Conservation (phyloP, 208 protist genomes). For the Leishmania braziliensis region DNA sequence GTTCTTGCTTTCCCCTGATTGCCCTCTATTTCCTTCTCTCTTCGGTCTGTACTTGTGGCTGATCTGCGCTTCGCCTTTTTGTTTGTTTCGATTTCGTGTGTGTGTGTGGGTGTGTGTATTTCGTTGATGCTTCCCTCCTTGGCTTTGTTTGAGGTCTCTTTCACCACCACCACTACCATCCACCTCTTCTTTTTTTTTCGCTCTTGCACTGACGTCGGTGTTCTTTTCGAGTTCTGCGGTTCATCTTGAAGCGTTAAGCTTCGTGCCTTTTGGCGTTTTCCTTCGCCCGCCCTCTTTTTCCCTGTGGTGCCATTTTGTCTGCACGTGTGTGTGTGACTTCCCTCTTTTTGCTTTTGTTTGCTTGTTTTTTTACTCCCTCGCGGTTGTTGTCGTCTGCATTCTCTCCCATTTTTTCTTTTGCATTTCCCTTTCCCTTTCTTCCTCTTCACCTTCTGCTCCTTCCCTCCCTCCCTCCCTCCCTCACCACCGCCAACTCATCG, state of each 20-base stretch:
- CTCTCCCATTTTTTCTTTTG: conserved; percentile 13
- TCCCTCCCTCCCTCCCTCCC: not conserved
- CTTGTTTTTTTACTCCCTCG: not conserved
- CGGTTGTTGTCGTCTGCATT: not conserved
- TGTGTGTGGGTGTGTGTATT: not conserved
- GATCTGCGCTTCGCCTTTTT: not conserved
- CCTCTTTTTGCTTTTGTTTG: not conserved
- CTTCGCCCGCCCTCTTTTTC: not conserved
- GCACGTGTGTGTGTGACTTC: not conserved
- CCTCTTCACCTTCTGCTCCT: not conserved
- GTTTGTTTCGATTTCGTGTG: not conserved
- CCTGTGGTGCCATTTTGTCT: conserved; percentile 1
- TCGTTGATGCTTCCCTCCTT: conserved; percentile 12
- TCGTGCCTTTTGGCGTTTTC: not conserved
- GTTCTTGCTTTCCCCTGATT: conserved; percentile 13
- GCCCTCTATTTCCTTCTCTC: not conserved
- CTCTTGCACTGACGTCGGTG: not conserved
- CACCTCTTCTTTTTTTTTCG: conserved; percentile 10
- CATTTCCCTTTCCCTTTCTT: conserved; percentile 1
- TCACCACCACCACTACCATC: not conserved
- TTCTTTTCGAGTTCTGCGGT: not conserved
- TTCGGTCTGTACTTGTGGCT: not conserved
- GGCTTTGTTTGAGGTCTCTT: no score
- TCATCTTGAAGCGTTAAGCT: not conserved
- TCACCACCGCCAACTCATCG: not conserved